Conservation (phyloP, 2,329 filamentous ascomycete species). For the Botrytis aclada region DNA sequence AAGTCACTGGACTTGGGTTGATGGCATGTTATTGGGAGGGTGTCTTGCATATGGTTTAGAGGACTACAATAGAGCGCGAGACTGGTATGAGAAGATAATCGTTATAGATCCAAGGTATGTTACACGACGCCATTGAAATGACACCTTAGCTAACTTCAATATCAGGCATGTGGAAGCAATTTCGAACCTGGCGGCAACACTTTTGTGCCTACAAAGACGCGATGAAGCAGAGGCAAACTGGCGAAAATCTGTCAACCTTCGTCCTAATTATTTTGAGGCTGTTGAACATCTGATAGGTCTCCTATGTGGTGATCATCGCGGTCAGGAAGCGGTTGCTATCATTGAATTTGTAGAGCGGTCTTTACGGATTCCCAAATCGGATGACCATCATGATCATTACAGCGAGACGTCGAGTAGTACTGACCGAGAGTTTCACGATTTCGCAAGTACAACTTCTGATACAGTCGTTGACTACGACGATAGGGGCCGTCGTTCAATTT, state of each 20-base stretch:
- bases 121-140: background rate
- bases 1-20: conserved; percentile 82
- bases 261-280: conserved; percentile 88
- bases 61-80: conserved; percentile 72
- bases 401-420: conserved; percentile 59
- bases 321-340: conserved; percentile 79
- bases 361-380: conserved; percentile 51
- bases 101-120: conserved; percentile 54
- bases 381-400: conserved; percentile 51
- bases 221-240: conserved; percentile 84
- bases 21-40: conserved; percentile 87
- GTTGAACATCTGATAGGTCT: conserved; percentile 91
- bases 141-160: conserved; percentile 16
- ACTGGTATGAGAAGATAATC: conserved; percentile 68
- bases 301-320: conserved; percentile 76
- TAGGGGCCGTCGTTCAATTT: conserved; percentile 24
- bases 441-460: conserved; percentile 31
- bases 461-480: conserved; percentile 36
- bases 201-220: conserved; percentile 77
- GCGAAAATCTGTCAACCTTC: conserved; percentile 76
- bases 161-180: conserved; percentile 77
- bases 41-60: conserved; percentile 89
- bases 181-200: conserved; percentile 86
- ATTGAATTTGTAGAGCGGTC: conserved; percentile 81
- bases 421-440: conserved; percentile 34